Conservation (phyloP, 2,329 filamentous ascomycete species). For the Rutstroemia sp. region DNA sequence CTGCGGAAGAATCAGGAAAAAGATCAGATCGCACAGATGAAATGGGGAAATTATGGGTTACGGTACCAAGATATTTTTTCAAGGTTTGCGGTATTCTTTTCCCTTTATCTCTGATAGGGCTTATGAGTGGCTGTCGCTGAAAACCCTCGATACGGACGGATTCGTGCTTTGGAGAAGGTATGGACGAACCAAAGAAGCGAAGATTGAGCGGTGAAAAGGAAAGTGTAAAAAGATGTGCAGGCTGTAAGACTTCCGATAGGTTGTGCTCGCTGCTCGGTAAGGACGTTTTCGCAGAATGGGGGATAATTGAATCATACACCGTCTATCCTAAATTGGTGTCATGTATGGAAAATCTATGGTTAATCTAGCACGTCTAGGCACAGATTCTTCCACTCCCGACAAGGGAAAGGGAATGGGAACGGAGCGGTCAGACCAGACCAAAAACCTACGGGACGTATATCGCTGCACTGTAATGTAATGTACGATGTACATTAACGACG, state of each 20-base stretch:
- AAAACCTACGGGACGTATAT: not conserved
- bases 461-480: too few species aligned
- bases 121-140: not conserved
- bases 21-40: not conserved
- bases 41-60: not conserved
- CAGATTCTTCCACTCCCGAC: not conserved
- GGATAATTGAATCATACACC: not conserved
- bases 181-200: not conserved
- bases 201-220: not conserved
- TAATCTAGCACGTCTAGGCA: not conserved
- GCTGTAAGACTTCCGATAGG: not conserved
- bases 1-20: not conserved
- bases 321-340: not conserved
- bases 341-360: not conserved
- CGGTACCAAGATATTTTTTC: not conserved
- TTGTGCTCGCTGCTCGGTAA: not conserved
- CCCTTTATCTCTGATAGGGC: not conserved
- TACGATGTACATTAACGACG: too few species aligned
- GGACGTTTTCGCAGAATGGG: not conserved
- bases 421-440: not conserved
- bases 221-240: not conserved
- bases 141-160: not conserved
- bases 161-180: not conserved
- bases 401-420: not conserved
- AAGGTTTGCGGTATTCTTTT: not conserved